Conservation (phyloP, 129 eudicot species). For the Pittosporum tobira region DNA sequence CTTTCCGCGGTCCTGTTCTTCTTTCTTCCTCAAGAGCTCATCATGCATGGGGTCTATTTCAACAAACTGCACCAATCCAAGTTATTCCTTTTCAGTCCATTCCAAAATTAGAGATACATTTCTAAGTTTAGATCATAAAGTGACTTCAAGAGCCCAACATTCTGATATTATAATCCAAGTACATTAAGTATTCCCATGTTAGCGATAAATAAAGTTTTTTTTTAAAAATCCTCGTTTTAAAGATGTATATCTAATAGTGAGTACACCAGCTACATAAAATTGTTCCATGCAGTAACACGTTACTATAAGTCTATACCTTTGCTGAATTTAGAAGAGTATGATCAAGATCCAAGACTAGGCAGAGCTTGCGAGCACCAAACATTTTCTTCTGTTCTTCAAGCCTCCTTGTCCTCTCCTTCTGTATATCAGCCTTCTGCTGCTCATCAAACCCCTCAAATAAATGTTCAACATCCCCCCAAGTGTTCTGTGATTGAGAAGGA, state of each 20-base stretch:
- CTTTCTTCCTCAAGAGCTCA: constrained; percentile 84
- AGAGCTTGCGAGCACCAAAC: constrained; percentile 73
- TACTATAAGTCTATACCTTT: constrained; percentile 63
- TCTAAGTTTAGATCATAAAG: too few relatives aligned
- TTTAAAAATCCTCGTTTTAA: too few relatives aligned
- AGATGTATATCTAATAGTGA: too few relatives aligned
- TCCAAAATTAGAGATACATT: too few relatives aligned
- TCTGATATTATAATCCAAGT: too few relatives aligned
- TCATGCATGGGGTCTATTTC: constrained; percentile 82
- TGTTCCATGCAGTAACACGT: not conserved
- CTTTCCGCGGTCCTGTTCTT: constrained; percentile 87
- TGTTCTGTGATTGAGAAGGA: constrained; percentile 36
- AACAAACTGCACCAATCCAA: constrained; percentile 41
- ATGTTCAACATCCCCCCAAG: constrained; percentile 84
- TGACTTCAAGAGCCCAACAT: too few relatives aligned
- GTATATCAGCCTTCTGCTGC: constrained; percentile 89
- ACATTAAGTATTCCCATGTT: too few relatives aligned
- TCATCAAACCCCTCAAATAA: constrained; percentile 77
- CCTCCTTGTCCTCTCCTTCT: constrained; percentile 84
- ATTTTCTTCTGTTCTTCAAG: constrained; percentile 90
- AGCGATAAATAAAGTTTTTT: too few relatives aligned
- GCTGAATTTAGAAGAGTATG: constrained; percentile 98
- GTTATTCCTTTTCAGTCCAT: not conserved
- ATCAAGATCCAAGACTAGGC: constrained; percentile 96
- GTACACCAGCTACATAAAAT: not conserved